These are phyloP conservation scores for Trichoderma sp. DNA, from an alignment of 2,329 filamentous ascomycete species.

Conservation along the genomic window DNA sequence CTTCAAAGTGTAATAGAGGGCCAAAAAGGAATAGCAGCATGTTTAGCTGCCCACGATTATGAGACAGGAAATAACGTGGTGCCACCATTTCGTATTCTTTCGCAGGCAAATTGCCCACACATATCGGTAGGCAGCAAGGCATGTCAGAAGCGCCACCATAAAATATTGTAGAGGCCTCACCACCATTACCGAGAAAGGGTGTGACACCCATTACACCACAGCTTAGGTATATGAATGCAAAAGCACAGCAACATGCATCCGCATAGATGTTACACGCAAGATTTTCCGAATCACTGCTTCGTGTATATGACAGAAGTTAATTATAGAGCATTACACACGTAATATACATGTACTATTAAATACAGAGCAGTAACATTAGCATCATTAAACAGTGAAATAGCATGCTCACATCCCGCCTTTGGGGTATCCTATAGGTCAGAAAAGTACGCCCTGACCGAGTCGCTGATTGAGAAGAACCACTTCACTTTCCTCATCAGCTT, in stretches of 20 bases:
- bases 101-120: not conserved
- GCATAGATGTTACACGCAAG: not conserved
- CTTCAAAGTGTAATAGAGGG: not conserved
- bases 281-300: not conserved
- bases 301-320: not conserved
- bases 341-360: not conserved
- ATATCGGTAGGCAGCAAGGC: not conserved
- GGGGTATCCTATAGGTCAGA: not conserved
- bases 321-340: not conserved
- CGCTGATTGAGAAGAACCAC: not conserved
- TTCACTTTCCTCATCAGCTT: slow-evolving; percentile 10
- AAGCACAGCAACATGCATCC: not conserved
- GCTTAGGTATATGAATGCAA: not conserved
- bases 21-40: not conserved
- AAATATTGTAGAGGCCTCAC: not conserved
- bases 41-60: too few species aligned
- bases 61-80: not conserved
- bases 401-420: not conserved
- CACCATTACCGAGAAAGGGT: not conserved
- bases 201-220: not conserved
- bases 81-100: not conserved
- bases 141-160: not conserved
- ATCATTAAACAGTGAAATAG: not conserved
- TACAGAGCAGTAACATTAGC: not conserved
- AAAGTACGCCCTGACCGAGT: slow-evolving; percentile 1